Base-by-base conservation (phyloP, 176 grass and related monocot species). In the Otatea glauca region DNA sequence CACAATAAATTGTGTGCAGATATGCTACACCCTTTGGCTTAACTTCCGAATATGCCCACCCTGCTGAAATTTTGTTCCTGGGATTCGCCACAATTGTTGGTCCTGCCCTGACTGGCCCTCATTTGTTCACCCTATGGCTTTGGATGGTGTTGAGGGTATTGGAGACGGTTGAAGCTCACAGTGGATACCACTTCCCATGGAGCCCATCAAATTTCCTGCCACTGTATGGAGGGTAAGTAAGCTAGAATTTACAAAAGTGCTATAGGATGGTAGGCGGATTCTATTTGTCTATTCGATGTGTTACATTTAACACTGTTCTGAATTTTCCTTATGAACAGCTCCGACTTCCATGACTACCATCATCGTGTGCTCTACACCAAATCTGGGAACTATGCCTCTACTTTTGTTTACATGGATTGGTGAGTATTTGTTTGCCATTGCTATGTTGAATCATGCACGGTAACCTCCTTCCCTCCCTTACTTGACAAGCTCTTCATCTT, bases 351-450 rank as follows among this genome's bases (percentile, higher is more conserved):
- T 90, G 94, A 96, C 62, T 96, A 93, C 68, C 94, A 93, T 86
- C 91, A 96, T 39, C 91, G 94, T 50, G 91, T 96, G 86, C 91
- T 96, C 3, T 96, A 96, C 74, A 96, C 94, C n/a, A 96, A 96
- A 49, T 96, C 91, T 4, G 91, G 91, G 20, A 93, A 93, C 75
- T 97, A 97, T 49, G 88, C 94, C 54, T 97, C 94, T n/a, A 94
- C 94, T 79, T 97, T 97, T 88, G 84, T 93, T 76, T 97, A 97
- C 79, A 97, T 97, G 94, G 94, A 97, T 86, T 94, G 94, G 94
- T 97, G 69, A 81, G 84, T 49, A 74, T 71, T 51, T 12, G 7
- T 82, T 50, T 54, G 17, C 21, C 49, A 34, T 42, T 73, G 21
- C 67, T 43, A 5, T 86, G 60, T 74, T 12, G 12, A 83, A 73